Evolutionary conservation across 768 basidiomycete species (phyloP), one percentile per base, ranked within the genome.

Genomic region (Collybiopsis luxurians): DNA sequence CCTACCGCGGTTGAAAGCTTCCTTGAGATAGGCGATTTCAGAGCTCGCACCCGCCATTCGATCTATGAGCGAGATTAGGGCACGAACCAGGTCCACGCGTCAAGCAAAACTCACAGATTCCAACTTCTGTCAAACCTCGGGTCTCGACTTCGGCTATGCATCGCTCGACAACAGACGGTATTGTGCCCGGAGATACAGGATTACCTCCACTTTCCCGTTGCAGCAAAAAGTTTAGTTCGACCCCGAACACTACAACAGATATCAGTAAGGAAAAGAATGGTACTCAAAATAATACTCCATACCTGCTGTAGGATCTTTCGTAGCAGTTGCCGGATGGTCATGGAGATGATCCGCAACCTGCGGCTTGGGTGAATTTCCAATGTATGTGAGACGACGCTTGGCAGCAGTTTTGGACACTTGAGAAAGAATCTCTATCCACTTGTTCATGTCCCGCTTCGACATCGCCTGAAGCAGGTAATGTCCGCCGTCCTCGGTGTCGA

Each of bases 401-500:
- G 89, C 88, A 39, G 87, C 87, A 55, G 80, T 80, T 63, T 84
- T 87, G 24, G 90, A 83, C 39, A 90, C 83, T 36, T 82, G 79
- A 36, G 79, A 80, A 60, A 95, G 85, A 24, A 83, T 86, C 17
- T 87, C 84, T 53, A 92, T 77, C 92, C 92, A 95, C 62, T 79
- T 84, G 53, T 68, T 74, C 84, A 91, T 86, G 61, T 92, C 91
- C 38, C 78, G 76, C 67, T 80, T 83, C 62, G 80, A 84, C 34
- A 82, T 69, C 1, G 90, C 86, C 67, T 95, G 92, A 15, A 94
- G 71, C 31, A 92, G 69, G 64, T 91, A 92, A 64, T 87, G 87
- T 0, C 90, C 91, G 7, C 92, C 92, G 65, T 94, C 92, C 67
- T 94, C 92, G 0, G 91, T 90, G 64, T 90, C 85, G 43, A 95